These are phyloP conservation scores for Coniochaeta sp. DNA, from an alignment of 2,329 filamentous ascomycete species.

Conservation along the genomic window DNA sequence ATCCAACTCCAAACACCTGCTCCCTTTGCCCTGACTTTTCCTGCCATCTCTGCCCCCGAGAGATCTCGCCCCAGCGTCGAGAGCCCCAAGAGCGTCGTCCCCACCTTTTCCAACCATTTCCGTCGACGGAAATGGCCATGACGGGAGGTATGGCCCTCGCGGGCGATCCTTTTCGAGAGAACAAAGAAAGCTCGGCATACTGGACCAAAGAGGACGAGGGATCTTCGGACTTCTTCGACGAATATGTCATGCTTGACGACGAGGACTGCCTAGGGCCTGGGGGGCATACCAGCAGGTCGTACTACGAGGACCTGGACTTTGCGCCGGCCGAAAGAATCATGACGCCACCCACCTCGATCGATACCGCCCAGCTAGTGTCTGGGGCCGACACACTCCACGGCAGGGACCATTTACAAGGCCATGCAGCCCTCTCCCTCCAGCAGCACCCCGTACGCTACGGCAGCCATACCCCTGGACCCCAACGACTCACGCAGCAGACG, in stretches of 20 bases:
- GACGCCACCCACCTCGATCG: constrained; percentile 10
- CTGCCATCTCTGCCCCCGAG: not conserved
- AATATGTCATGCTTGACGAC: constrained; percentile 16
- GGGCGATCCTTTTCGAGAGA: constrained; percentile 11
- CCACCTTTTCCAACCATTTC: not conserved
- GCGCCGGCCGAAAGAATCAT: not conserved
- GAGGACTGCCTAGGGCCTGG: constrained; percentile 5
- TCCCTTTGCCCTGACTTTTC: not conserved
- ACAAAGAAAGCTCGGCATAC: constrained; percentile 14
- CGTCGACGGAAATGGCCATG: constrained; percentile 13
- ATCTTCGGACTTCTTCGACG: constrained; percentile 16
- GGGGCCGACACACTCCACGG: not conserved
- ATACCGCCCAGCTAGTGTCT: not conserved
- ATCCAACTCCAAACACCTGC: not conserved
- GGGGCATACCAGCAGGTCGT: constrained; percentile 8
- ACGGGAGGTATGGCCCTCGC: constrained; percentile 7
- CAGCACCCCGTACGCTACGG: not conserved
- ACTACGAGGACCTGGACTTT: constrained; percentile 1
- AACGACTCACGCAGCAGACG: not conserved
- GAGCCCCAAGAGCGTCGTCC: not conserved
- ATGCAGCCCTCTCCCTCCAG: not conserved
- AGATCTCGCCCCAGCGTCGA: not conserved
- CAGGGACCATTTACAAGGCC: not conserved
- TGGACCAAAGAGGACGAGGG: constrained; percentile 9
- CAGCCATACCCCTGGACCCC: not conserved